Base-by-base conservation (phyloP, 164 flowering plant species). In the Akebia trifoliata region DNA sequence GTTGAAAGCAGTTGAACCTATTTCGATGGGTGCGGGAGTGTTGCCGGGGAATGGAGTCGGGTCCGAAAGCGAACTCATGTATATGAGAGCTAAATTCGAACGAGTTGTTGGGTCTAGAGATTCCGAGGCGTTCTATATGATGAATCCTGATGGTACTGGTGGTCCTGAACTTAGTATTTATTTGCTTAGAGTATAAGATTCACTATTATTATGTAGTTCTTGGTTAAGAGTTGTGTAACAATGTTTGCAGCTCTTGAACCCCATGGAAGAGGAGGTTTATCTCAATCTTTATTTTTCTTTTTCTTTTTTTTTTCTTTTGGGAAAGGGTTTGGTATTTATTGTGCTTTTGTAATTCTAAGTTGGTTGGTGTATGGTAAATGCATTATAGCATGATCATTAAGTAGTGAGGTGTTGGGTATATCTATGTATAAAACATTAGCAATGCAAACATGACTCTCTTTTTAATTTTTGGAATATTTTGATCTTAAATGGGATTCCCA, bases 61-160 rank as follows among this genome's bases (percentile, higher is more conserved):
- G 59, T 50, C 65, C 26, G 85, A 76, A 10, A 91, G 87, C 2
- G 97, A 94, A 65, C 30, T 88, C 3, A 86, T 94, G 96, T 90
- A 90, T 57, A 94, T 94, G 99, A 79, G 99, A 61, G 95, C 99
- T 17, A 78, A 79, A 74, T 94, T 88, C 44, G 99, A 94, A 69
- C 63, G 96, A 60, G 94, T 90, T 60, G 91, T 86, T 8, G 99
- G 97, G 15, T 81, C 90, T 1, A 81, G 68, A 63, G 90, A 94
- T 59, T 87, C 95, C 2, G 95, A 86, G 60, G 95, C 99, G 2
- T 94, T 88, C 22, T 86, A 94, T 74, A 94, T 94, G 99, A 84
- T 86, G 86, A 90, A 81, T 56, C 95, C 96, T 14, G 95, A 88
- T 73, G 73, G 85, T 0, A 50, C 60, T 66, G 93, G 85, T 43